A percentile compares a stretch with the other conserved stretches of the same genome.
phyloP scores from a whole-genome alignment of 805 yeast species.

The Alloascoidea hylecoeti region DNA sequence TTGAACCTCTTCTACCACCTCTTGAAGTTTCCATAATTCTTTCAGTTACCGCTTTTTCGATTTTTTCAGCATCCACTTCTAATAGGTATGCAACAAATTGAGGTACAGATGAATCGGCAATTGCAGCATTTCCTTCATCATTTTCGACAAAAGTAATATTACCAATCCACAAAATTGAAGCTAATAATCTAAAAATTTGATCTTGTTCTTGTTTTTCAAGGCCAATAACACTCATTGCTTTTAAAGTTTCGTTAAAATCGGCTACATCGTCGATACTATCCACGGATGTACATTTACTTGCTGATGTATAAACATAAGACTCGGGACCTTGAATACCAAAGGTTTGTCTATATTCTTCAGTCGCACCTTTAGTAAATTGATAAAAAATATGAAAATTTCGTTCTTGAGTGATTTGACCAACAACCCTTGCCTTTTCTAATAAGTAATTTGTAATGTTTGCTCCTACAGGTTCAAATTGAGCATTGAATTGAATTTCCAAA shows the following conservation, averaged over 20 bases:
- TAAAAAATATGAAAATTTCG: slow-evolving; percentile 96
- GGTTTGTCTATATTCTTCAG: slow-evolving; percentile 65
- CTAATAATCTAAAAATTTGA: slow-evolving; percentile 70
- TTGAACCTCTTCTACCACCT: slow-evolving; percentile 82
- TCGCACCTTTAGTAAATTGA: slow-evolving; percentile 87
- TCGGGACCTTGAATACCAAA: slow-evolving; percentile 94
- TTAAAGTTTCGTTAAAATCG: slow-evolving; percentile 69
- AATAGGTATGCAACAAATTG: slow-evolving; percentile 86
- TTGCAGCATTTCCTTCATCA: slow-evolving; percentile 71
- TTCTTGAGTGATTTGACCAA: slow-evolving; percentile 84
- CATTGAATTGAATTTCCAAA: slow-evolving; percentile 78
- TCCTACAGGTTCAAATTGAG: slow-evolving; percentile 75
- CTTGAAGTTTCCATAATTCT: slow-evolving; percentile 84
- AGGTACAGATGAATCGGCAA: slow-evolving; percentile 82
- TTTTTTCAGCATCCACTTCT: slow-evolving; percentile 57
- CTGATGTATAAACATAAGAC: slow-evolving; percentile 77
- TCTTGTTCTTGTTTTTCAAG: slow-evolving; percentile 75
- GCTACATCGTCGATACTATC: slow-evolving; percentile 72
- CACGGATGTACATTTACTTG: slow-evolving; percentile 75
- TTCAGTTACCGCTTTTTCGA: slow-evolving; percentile 58
- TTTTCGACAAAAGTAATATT: slow-evolving; percentile 78
- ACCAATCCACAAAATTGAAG: slow-evolving; percentile 90
- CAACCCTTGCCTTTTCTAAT: slow-evolving; percentile 91
- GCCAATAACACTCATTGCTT: slow-evolving; percentile 86
- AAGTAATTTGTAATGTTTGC: slow-evolving; percentile 94